These are phyloP conservation scores for Podospora anserina DNA, from an alignment of 495 filamentous ascomycete species.

Conservation along the genomic window DNA sequence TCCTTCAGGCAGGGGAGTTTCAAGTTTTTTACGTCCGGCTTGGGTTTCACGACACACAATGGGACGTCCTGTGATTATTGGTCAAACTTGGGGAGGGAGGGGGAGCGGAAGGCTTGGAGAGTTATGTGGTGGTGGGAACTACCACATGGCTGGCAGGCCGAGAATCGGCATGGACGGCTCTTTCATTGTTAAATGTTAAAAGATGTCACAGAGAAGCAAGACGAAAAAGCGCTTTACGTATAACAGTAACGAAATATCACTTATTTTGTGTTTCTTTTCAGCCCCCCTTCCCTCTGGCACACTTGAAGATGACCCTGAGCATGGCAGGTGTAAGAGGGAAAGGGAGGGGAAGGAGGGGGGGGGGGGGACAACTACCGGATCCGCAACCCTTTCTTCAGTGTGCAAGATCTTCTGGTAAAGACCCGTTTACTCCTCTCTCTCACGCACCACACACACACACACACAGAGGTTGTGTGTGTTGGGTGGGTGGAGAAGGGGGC, in stretches of 20 bases:
- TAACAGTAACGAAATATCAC: slow-evolving; percentile 10
- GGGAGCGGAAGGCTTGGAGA: not conserved
- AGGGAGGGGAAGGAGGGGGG: not conserved
- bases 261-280: not conserved
- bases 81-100: not conserved
- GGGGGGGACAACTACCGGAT: not conserved
- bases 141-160: not conserved
- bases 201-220: not conserved
- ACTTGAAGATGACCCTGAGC: not conserved
- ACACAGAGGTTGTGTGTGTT: not conserved
- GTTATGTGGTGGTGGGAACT: not conserved
- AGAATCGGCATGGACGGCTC: slow-evolving; percentile 12
- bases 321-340: not conserved
- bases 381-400: not conserved
- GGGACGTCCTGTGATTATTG: not conserved
- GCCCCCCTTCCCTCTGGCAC: not conserved
- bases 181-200: not conserved
- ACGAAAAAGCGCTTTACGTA: not conserved
- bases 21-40: not conserved
- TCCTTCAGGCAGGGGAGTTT: not conserved
- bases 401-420: not conserved
- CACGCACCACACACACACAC: not conserved
- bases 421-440: not conserved
- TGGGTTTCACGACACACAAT: not conserved
- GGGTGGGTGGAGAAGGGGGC: not conserved